Conservation (phyloP, 2,329 filamentous ascomycete species). For the Zymoseptoria passerinii region DNA sequence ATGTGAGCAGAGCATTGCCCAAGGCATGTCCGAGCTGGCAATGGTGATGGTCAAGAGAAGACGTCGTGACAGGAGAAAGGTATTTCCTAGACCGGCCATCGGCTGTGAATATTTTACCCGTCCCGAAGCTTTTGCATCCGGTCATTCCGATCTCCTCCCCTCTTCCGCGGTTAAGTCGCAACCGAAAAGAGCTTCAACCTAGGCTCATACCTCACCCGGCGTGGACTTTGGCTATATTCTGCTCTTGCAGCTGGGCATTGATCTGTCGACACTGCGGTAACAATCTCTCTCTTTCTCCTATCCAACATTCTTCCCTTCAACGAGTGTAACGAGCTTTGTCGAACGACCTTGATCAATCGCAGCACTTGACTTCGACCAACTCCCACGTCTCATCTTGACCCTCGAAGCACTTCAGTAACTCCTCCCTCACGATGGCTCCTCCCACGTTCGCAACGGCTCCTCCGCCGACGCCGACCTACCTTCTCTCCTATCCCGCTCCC, state of each 20-base stretch:
- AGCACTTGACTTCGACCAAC: neutral
- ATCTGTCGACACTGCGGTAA: neutral
- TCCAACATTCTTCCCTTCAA: neutral
- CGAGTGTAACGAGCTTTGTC: neutral
- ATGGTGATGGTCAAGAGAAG: no score
- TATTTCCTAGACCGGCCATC: no score
- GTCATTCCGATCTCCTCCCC: neutral
- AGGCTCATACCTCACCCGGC: neutral
- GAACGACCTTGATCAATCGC: neutral
- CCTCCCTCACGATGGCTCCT: slow-evolving; percentile 9
- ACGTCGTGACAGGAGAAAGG: no score
- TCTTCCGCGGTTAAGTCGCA: neutral
- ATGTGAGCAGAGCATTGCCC: no score
- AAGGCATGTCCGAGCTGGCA: no score
- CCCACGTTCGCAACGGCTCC: slow-evolving; percentile 14
- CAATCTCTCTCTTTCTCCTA: neutral
- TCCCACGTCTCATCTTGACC: neutral
- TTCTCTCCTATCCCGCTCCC: slow-evolving; percentile 40
- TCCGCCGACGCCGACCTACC: slow-evolving; percentile 18
- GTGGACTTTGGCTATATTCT: neutral
- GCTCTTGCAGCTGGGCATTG: neutral
- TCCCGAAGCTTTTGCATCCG: neutral
- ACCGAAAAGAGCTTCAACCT: neutral
- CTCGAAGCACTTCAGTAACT: neutral
- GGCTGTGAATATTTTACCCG: neutral